Base-by-base conservation (phyloP, 1,284 basidiomycete species). In the Blastosporella zonata region DNA sequence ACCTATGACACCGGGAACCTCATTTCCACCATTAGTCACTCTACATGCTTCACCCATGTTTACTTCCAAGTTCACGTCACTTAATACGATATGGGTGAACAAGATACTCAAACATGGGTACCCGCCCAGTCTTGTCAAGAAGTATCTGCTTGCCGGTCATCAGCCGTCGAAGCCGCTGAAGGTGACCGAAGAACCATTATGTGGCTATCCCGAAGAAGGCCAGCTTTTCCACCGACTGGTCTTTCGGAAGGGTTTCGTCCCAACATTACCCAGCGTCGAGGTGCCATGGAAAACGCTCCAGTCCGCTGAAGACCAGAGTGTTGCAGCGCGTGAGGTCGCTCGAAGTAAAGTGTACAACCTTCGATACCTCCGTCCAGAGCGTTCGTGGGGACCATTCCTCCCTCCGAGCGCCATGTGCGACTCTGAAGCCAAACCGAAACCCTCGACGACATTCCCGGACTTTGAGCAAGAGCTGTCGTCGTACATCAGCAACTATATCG, bases 331-430 rank as follows among this genome's bases (percentile, higher is more conserved):
- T 6, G 56, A 57, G 12, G 62, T 70, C 2, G 74, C 78, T 0
- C 64, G 74, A 15, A 64, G 65, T 36, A 66, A 66, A 22, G 74
- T 74, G 4, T 79, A 79, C 54, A 67, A 75, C 47, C 70, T 79
- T 60, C 61, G 65, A 15, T 80, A 77, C 46, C 65, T 77, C 15
- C 62, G 61, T 12, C 58, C 59, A 1, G 64, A 71, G 27, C 64
- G 75, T 15, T 56, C 65, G n/a, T 79, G 70, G 68, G 77, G 78
- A 0, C 77, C 77, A 0, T 79, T 67, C 56, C 65, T 74, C 2
- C 61, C 62, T 1, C 60, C 66, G 1, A 47, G 53, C 8, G 43
- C 15, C 8, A 2, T 22, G 9, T 13, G 34, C 13, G 40, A 46
- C 23, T 20, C 41, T 3, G 10, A 18, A 3, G 25, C n/a, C 13